Base-by-base conservation (phyloP, 1,139 yeast species). In the Debaryomyces subglobosus region DNA sequence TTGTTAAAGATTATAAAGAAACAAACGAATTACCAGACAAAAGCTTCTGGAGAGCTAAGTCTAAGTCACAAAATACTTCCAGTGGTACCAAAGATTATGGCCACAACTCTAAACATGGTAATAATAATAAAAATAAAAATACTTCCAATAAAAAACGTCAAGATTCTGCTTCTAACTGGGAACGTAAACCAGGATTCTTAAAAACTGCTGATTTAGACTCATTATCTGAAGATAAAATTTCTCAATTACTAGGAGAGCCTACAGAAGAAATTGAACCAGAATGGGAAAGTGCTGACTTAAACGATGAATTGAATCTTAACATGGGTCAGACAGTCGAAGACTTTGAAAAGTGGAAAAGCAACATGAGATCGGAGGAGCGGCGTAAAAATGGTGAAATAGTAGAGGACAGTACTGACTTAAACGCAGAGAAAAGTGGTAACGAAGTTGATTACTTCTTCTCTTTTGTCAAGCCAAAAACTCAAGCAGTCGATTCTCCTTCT, bases 301-400 rank as follows among this genome's bases (percentile, higher is more conserved):
- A 60, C 58, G 56, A 77, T 34, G 64, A 61, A 48, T 65, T 45
- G 63, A 72, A 48, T 66, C 77, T 65, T 41, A 70, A 69, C 47
- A 76, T 78, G 71, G 84, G 84, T 15, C 82, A 79, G 51, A 78
- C 88, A 2, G 85, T 83, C 18, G 84, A 82, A 47, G 94, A 86
- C 58, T 86, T 86, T 60, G 91, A 85, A 61, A 74, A 76, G 54
- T 85, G 91, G 89, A 85, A 84, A 64, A 72, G 78, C 44, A 76
- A 76, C 59, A 81, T 83, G 84, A 79, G 78, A 55, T 71, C 71
- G 45, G 80, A 82, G 60, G 86, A 84, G 46, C 75, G 77, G 42
- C 76, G 71, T 51, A 77, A 76, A 56, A 75, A 77, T 46, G 85
- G 84, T 15, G 81, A 74, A 47, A n/a, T 47, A 5, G 60, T 68